Conservation (phyloP, 306 rosid genomes). For the Corylus heterophylla region DNA sequence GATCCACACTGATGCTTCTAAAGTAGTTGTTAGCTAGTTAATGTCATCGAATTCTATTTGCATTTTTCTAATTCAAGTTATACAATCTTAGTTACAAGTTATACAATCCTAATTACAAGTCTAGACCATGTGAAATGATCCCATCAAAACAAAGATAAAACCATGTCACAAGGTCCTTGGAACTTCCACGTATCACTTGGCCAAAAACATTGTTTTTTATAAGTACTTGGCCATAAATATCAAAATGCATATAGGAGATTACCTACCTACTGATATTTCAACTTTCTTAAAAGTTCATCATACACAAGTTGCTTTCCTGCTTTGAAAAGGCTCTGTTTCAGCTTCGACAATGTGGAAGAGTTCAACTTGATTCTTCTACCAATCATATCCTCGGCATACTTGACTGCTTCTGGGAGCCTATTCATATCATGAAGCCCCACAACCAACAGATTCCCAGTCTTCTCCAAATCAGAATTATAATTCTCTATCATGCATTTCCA, state of each 20-base stretch:
- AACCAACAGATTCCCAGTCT: conserved; percentile 46
- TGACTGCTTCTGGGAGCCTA: conserved; percentile 64
- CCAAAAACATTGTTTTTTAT: no score
- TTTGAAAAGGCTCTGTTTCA: conserved; percentile 53
- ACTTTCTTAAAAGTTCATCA: conserved; percentile 54
- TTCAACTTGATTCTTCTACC: conserved; percentile 52
- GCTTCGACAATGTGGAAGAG: conserved; percentile 50
- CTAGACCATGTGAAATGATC: background rate
- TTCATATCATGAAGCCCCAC: conserved; percentile 44
- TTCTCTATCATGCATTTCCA: conserved; percentile 60
- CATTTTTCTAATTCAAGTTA: background rate
- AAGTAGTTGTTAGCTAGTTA: background rate
- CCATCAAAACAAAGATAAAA: background rate
- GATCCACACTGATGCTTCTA: background rate
- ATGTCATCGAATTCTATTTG: background rate
- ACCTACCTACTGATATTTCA: conserved; percentile 34
- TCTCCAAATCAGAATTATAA: conserved; percentile 47
- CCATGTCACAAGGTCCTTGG: background rate
- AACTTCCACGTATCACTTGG: background rate
- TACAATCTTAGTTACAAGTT: background rate
- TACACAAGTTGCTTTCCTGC: conserved; percentile 45
- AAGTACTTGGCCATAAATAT: background rate
- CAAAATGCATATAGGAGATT: conserved; percentile 1
- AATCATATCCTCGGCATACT: conserved; percentile 70
- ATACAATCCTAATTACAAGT: background rate